phyloP scores from a whole-genome alignment of 306 rosid genomes.

The Lathyrus sativus region DNA sequence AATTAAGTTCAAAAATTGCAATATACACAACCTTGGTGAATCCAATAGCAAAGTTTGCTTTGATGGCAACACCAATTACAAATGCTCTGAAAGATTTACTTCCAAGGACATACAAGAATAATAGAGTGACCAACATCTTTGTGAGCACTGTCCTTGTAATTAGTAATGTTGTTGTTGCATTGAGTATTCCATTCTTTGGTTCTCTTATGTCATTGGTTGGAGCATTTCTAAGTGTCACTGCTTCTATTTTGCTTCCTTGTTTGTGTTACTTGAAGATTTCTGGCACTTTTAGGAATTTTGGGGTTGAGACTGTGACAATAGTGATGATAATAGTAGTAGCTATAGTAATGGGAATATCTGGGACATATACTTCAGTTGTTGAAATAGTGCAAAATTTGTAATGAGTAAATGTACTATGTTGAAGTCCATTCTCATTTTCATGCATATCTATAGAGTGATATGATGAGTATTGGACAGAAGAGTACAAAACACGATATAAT shows the following conservation, averaged over 20 bases:
- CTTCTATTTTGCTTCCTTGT: conserved; percentile 67
- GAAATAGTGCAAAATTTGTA: conserved; percentile 44
- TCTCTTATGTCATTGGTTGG: conserved; percentile 70
- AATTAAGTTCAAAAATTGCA: conserved; percentile 62
- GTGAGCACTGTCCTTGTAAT: conserved; percentile 47
- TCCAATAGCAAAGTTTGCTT: conserved; percentile 74
- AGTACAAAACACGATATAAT: too few relatives aligned
- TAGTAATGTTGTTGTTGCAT: conserved; percentile 54
- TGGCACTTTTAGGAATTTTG: conserved; percentile 40
- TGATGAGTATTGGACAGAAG: too few relatives aligned
- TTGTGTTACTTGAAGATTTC: conserved; percentile 73
- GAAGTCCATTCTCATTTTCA: neutral
- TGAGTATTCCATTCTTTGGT: conserved; percentile 55
- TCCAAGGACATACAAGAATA: conserved; percentile 40
- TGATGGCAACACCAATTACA: conserved; percentile 69
- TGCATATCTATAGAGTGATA: too few relatives aligned
- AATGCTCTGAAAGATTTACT: conserved; percentile 53
- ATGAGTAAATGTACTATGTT: neutral
- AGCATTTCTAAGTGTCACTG: conserved; percentile 62
- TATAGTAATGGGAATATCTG: conserved; percentile 41
- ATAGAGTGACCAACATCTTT: conserved; percentile 34
- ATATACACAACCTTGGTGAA: conserved; percentile 70
- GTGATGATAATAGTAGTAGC: conserved; percentile 45
- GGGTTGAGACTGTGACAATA: conserved; percentile 38
- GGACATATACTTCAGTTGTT: conserved; percentile 56